Conservation (phyloP, 2,329 filamentous ascomycete genomes). For the Colletotrichum navitas region DNA sequence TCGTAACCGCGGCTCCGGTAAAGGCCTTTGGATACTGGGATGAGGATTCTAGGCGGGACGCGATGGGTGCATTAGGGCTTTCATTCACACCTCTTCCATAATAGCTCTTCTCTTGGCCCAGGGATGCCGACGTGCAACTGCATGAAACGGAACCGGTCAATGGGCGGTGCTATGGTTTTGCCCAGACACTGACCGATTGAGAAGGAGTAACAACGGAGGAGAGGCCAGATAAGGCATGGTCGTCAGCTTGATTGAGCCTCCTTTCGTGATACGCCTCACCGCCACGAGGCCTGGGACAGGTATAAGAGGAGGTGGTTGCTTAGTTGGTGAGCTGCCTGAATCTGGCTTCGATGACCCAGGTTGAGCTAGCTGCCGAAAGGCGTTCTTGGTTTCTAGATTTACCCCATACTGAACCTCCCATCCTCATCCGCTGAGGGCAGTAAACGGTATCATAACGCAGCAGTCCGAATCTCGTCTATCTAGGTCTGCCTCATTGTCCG, state of each 20-base stretch:
- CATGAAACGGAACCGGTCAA: slow-evolving; percentile 18
- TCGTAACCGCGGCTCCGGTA: background rate
- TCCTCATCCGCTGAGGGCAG: background rate
- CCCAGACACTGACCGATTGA: background rate
- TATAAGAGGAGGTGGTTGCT: slow-evolving; percentile 15
- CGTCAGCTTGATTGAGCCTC: slow-evolving; percentile 3
- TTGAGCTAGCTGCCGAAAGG: background rate
- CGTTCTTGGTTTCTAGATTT: slow-evolving; percentile 1
- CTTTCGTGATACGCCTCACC: slow-evolving; percentile 27
- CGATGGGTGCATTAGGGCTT: slow-evolving; percentile 3
- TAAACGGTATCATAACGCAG: background rate
- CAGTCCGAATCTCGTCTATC: background rate
- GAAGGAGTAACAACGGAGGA: slow-evolving; percentile 2
- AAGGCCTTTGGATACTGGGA: background rate
- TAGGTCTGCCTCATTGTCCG: background rate
- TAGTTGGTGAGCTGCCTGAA: slow-evolving; percentile 6
- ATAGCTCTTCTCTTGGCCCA: background rate
- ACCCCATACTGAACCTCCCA: background rate
- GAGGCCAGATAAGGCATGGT: background rate
- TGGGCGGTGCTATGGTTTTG: background rate
- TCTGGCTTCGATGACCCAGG: background rate
- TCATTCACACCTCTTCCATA: slow-evolving; percentile 10
- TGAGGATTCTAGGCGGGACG: background rate
- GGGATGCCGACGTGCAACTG: slow-evolving; percentile 13
- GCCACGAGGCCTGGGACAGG: slow-evolving; percentile 1